phyloP scores from a whole-genome alignment of 2,329 filamentous ascomycete genomes.

The Elsinoe fawcettii region DNA sequence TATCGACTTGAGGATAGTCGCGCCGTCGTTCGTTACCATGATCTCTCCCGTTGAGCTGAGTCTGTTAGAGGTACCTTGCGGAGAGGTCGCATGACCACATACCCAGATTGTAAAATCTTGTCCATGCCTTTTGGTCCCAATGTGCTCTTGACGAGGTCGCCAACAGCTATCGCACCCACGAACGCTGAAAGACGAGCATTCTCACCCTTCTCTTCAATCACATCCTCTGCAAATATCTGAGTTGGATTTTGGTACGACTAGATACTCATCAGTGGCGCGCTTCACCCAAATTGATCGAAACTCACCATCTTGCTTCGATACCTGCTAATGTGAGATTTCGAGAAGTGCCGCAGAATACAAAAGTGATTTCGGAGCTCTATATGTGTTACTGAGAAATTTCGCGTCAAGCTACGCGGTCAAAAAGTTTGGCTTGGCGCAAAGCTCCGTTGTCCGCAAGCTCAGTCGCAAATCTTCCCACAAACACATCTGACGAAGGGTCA shows the following conservation, averaged over 20 bases:
- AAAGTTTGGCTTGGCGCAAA: constrained; percentile 10
- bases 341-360: not conserved
- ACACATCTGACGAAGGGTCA: not conserved
- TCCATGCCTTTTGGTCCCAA: constrained; percentile 98
- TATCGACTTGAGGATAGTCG: constrained; percentile 96
- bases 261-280: not conserved
- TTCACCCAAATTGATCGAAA: not conserved
- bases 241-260: constrained; percentile 61
- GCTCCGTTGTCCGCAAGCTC: not conserved
- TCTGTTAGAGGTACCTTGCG: constrained; percentile 24
- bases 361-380: not conserved
- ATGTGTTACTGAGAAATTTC: constrained; percentile 11
- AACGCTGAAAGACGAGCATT: constrained; percentile 98
- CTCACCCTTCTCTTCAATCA: constrained; percentile 96
- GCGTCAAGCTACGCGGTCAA: constrained; percentile 13
- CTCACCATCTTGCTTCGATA: constrained; percentile 16
- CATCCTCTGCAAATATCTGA: constrained; percentile 96
- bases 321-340: not conserved
- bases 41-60: constrained; percentile 86
- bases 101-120: constrained; percentile 95
- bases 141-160: constrained; percentile 94
- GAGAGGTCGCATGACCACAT: constrained; percentile 35
- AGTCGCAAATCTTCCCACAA: not conserved
- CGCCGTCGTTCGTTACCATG: constrained; percentile 97
- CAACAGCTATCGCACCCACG: constrained; percentile 94